Evolutionary conservation across 225 moss, liverwort and hornwort genomes (phyloP), one percentile per base, ranked within the genome.

Genomic region (Physcomitrellopsis africana): DNA sequence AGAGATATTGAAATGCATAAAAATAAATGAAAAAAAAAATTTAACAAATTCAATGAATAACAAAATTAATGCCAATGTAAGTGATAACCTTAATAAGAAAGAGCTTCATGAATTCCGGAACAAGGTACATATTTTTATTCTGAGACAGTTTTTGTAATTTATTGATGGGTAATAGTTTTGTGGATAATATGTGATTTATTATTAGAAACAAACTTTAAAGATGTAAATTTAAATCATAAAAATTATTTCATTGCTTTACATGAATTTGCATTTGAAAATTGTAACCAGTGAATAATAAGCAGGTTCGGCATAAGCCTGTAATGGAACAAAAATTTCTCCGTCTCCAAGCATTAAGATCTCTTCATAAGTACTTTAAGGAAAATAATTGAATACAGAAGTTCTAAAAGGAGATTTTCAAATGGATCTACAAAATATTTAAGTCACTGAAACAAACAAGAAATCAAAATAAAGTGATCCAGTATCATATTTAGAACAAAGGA

Each of bases 321-420:
- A 51, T 88, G 85, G 85, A 88, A 61, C 73, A 88, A 72, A 80
- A 85, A 76, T 1, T 80, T 9, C 65, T 73, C 41, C 88, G 82
- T 55, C 9, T 88, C 0, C 68, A 60, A 60, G 85, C 53, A 17
- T 13, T 88, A 42, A 85, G 82, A 59, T 72, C 70, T 20, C 42
- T 88, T 0, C 72, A 85, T 5, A 45, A 76, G 1, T 88, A 73
- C 18, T 85, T 88, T 12, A 67, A 76, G 18, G 73, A 75, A 29
- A 82, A 78, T 10, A 65, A 78, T 61, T 63, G 22, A 37, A 37
- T 37, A 7, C 32, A 37, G 32, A 7, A 37, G 32, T 37, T 37
- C 7, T 7, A 5, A 37, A n/a, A 37, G 7, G 4, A 37, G 5
- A 37, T 7, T 37, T 7, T 37, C 32, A 37, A 4, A 37, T 37